Base-by-base conservation (phyloP, 805 yeast species). In the Saturnispora dispora region DNA sequence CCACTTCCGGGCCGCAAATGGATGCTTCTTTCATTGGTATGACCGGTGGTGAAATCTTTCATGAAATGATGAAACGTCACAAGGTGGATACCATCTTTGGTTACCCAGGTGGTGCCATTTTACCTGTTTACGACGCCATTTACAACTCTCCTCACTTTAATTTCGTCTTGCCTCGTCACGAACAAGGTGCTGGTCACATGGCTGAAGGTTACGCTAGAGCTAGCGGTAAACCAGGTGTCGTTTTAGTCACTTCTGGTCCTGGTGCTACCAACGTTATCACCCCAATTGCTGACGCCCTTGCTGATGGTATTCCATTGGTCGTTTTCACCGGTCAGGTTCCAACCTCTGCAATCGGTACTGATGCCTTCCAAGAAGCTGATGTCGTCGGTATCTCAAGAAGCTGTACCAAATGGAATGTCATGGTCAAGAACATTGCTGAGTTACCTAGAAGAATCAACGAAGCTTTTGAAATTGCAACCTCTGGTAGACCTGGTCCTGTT, bases 151-250 rank as follows among this genome's bases (percentile, higher is more conserved):
- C 83, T 52, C 80, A 85, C 63, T 91, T 93, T 76, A 81, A 83
- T 60, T 93, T 93, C 65, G 87, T 93, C 52, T 74, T 93, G 57
- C 99, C 99, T 46, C 80, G 95, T 63, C 98, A 93, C 69, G 99
- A 93, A 71, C 99, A 93, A 72, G 99, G 99, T 67, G 99, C 98
- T 17, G 99, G 99, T 49, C 99, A 93, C 71, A 93, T 93, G 98
- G 99, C 99, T 52, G 97, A 93, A 72, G 99, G 99, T 54, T 93
- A 93, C 60, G 97, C 99, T 52, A 78, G 95, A 59, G 99, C 96
- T 40, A 70, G 76, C 45, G 99, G 98, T 53, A 93, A 88, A 70
- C 95, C 97, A 13, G 99, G 99, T 72, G 95, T 93, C 57, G 98
- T 93, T 47, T 74, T 93, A 62, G 99, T 93, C 48, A 93, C 99